phyloP scores from a whole-genome alignment of 305 asterid genomes.

The Solanum hybrid region DNA sequence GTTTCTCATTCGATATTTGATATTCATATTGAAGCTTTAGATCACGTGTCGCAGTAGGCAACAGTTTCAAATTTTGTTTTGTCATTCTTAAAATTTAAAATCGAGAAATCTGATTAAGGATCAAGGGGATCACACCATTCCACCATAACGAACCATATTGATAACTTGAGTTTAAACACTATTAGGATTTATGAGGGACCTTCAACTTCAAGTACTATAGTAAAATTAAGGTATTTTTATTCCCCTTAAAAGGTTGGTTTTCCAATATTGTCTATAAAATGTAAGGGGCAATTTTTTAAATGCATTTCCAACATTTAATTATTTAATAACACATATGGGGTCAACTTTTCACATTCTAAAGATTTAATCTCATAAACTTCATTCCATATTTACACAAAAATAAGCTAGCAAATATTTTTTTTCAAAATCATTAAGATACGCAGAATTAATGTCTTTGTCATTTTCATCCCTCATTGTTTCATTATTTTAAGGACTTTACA shows the following conservation, averaged over 20 bases:
- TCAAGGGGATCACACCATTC: neutral
- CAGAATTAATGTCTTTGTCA: neutral
- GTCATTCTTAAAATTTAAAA: neutral
- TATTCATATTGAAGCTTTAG: neutral
- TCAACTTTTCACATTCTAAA: neutral
- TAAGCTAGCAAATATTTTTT: neutral
- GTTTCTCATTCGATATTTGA: fast-evolving
- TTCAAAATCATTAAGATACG: neutral
- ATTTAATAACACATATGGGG: neutral
- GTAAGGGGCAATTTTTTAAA: neutral
- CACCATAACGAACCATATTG: neutral
- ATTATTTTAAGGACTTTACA: neutral
- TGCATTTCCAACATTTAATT: neutral
- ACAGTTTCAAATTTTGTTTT: fast-evolving
- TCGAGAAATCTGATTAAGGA: fast-evolving
- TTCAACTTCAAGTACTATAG: neutral
- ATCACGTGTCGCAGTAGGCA: fast-evolving
- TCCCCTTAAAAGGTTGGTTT: neutral
- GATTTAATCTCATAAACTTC: neutral
- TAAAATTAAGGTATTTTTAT: neutral
- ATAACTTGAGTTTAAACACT: neutral
- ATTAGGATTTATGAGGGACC: neutral
- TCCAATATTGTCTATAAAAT: neutral
- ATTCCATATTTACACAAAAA: neutral
- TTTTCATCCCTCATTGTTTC: neutral